phyloP scores from a whole-genome alignment of 2,329 filamentous ascomycete genomes.

The Microsporum audouinii region DNA sequence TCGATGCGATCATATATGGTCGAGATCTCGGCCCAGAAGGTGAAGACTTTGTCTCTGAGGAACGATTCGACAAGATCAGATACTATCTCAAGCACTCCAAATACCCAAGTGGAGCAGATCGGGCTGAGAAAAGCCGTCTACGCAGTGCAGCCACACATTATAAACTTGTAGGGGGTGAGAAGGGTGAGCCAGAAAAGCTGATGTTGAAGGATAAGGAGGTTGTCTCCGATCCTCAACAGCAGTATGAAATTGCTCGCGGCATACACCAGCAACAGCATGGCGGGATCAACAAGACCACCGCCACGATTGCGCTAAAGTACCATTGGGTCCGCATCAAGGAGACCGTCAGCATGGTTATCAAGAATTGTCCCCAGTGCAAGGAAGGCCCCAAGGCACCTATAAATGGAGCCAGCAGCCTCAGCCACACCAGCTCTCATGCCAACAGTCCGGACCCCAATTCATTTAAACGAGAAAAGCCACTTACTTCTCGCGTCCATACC shows the following conservation, averaged over 20 bases:
- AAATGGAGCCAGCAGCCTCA: not conserved
- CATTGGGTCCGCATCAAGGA: constrained; percentile 99
- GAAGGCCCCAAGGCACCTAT: constrained; percentile 53
- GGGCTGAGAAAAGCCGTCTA: constrained; percentile 88
- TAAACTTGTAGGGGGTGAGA: constrained; percentile 52
- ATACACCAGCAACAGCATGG: constrained; percentile 69
- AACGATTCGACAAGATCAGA: constrained; percentile 96
- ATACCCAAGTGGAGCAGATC: constrained; percentile 85
- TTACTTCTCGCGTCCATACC: constrained; percentile 5
- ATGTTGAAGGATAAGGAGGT: constrained; percentile 99
- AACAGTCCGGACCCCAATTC: constrained; percentile 11
- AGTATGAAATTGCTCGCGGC: constrained; percentile 76
- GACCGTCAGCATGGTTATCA: constrained; percentile 87
- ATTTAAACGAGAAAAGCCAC: constrained; percentile 15
- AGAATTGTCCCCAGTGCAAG: constrained; percentile 82
- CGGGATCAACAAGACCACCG: constrained; percentile 97
- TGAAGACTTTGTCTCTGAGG: constrained; percentile 80
- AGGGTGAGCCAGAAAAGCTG: constrained; percentile 54
- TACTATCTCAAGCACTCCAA: constrained; percentile 92
- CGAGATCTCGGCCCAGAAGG: constrained; percentile 50
- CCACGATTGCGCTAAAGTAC: constrained; percentile 82
- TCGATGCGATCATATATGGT: constrained; percentile 71
- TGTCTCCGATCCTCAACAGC: constrained; percentile 74
- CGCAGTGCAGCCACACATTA: constrained; percentile 92
- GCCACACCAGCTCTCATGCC: not conserved